These are phyloP conservation scores for Aspergillus udagawae DNA, from an alignment of 2,329 filamentous ascomycete genomes.

Conservation along the genomic window DNA sequence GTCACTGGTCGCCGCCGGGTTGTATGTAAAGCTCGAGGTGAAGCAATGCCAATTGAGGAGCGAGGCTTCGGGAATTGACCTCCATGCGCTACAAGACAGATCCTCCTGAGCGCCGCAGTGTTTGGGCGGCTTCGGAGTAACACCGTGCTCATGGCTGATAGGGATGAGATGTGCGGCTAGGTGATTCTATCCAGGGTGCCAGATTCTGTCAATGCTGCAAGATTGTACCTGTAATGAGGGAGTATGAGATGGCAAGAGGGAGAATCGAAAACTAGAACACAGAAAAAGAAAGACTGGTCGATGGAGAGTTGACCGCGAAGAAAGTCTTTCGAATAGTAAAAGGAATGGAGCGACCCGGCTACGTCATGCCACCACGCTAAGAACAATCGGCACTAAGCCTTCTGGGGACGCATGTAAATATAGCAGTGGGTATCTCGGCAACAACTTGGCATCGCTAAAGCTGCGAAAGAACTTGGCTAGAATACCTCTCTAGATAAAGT, in stretches of 20 bases:
- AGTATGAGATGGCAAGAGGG: not conserved
- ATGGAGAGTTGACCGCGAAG: not conserved
- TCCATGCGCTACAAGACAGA: conserved; percentile 19
- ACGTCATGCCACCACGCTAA: not conserved
- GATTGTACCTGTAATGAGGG: not conserved
- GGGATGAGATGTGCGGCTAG: not conserved
- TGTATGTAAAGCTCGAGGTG: conserved; percentile 20
- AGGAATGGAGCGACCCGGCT: not conserved
- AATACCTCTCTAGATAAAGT: no score
- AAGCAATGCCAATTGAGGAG: conserved; percentile 8
- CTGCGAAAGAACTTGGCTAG: not conserved
- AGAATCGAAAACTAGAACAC: not conserved
- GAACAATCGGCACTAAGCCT: not conserved
- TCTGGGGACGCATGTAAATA: not conserved
- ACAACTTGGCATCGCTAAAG: not conserved
- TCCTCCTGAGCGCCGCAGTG: conserved; percentile 23
- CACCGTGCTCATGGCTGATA: conserved; percentile 27
- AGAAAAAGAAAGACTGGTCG: not conserved
- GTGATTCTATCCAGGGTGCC: not conserved
- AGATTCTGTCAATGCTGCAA: not conserved
- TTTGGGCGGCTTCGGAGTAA: conserved; percentile 29
- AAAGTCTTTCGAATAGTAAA: not conserved
- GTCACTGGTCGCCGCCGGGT: conserved; percentile 16
- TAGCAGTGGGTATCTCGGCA: not conserved
- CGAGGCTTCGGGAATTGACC: conserved; percentile 14